A percentile compares a stretch with the other conserved stretches of the same genome.
Evolutionary conservation across 441 rosid genomes (phyloP).

Genomic region (Populus hybrid): DNA sequence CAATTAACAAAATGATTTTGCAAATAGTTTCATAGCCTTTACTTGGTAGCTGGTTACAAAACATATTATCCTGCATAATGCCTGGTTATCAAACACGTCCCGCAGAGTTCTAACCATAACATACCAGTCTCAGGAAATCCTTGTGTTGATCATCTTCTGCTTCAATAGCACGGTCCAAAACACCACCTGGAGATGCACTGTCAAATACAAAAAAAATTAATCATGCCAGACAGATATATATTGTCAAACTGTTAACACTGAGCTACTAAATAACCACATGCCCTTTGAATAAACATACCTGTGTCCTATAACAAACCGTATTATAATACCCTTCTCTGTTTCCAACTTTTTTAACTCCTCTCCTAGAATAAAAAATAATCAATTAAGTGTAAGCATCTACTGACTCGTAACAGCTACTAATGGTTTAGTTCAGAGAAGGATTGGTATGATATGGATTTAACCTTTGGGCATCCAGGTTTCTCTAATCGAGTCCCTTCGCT

Average conservation of each 20-base stretch:
- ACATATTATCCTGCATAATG: not conserved
- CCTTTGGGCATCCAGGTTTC: constrained; percentile 93
- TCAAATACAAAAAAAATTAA: constrained; percentile 11
- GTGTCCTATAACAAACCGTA: constrained; percentile 91
- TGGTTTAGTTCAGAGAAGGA: constrained; percentile 10
- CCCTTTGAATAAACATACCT: constrained; percentile 45
- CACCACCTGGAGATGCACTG: constrained; percentile 84
- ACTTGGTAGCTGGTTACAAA: not conserved
- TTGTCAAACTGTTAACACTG: constrained; percentile 4
- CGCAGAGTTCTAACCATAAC: not conserved
- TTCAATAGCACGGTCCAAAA: constrained; percentile 73
- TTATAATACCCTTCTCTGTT: constrained; percentile 80
- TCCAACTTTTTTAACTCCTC: constrained; percentile 70
- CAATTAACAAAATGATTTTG: not conserved
- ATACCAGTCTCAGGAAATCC: constrained; percentile 85
- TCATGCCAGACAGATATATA: not conserved
- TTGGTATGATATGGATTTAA: constrained; percentile 20
- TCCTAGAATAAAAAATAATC: constrained; percentile 44
- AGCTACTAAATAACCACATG: not conserved
- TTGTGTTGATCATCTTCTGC: constrained; percentile 82
- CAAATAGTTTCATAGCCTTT: not conserved
- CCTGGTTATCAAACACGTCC: not conserved
- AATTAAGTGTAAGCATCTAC: constrained; percentile 18
- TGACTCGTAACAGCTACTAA: constrained; percentile 3
- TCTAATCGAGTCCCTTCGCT: constrained; percentile 87